Base-by-base conservation (phyloP, 768 basidiomycete species). In the Pleurotus eryngii region DNA sequence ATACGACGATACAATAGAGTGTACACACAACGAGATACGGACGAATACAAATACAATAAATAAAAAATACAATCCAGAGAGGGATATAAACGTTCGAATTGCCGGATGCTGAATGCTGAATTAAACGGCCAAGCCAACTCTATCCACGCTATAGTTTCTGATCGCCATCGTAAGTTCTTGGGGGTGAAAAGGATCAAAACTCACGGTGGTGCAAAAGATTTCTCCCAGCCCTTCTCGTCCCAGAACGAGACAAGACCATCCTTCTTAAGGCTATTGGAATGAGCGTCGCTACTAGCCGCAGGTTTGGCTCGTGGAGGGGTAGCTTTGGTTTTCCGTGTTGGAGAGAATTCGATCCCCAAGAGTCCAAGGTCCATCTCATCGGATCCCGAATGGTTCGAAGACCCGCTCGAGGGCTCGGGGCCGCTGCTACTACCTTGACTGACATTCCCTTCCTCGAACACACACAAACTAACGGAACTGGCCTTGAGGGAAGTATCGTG, bases 401-500 rank as follows among this genome's bases (percentile, higher is more conserved):
- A 40, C 26, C 45, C 11, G 58, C 57, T 48, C 48, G 42, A 49
- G 57, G 18, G 49, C 8, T 20, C 46, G 14, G 22, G 35, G 2
- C 42, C 46, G 42, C 37, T 54, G 18, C 51, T 54, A 2, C 17
- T 42, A 11, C 22, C 37, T 0, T 54, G 39, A 17, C 42, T 50
- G 11, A 35, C 59, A 61, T 22, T 58, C 30, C 26, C 27, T 12
- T 18, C 46, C 4, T 18, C 45, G 26, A 11, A 42, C 27, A 26
- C 20, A 22, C 11, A 11, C 24, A n/a, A 17, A n/a, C 50, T 55
- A 14, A 35, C 54, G 6, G 42, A 9, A 37, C 30, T 58, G 20
- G 45, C 22, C 12, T 57, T 48, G 14, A 61, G 46, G 30, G 62
- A 63, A 18, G 75, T 72, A 39, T 65, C 65, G 46, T 73, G 63